Evolutionary conservation across 73 alveolate genomes (phyloP), one percentile per base, ranked within the genome.

Genomic region (Paramecium sonneborni): DNA sequence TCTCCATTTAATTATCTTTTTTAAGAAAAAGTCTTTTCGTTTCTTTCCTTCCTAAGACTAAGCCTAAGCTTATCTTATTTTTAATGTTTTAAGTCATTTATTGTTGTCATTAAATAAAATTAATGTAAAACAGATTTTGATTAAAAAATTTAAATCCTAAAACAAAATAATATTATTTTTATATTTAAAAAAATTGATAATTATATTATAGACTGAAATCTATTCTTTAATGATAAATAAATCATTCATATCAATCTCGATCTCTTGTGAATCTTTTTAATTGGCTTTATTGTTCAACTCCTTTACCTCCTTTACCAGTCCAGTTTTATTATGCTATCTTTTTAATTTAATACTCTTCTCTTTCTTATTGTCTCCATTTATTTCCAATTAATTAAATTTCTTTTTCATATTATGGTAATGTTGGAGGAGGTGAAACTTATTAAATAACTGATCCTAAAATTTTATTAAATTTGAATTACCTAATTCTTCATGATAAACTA

Each of bases 401-500:
- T 52, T 52, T 52, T 18, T 52, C 68, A 21, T 52, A 52, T 52
- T 52, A 52, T 18, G 34, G 30, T 21, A 52, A 52, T n/a, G 68
- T 52, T 18, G 68, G 68, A 18, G 68, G 68, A 52, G 68, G 68
- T 18, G 32, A 18, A 52, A 52, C 68, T 23, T 52, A 52, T 52
- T 52, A 18, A 52, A 52, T 52, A 15, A 52, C 18, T 0, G 68
- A 52, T 52, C 68, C 68, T 35, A n/a, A 52, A n/a, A 30, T 62
- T 9, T 15, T n/a, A 1, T 5, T 2, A 0, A 6, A 18, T 21
- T 14, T 28, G n/a, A 32, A 7, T 7, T 88, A 88, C 99, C 99
- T 86, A 86, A 85, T 56, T 93, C 95, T 28, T 98, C 98, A 92
- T 96, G 91, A 28, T 57, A 82, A 18, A 96, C 94, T 37, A 97